These are phyloP conservation scores for Bimuria novae-zelandiae DNA, from an alignment of 2,329 filamentous ascomycete species.

Conservation along the genomic window DNA sequence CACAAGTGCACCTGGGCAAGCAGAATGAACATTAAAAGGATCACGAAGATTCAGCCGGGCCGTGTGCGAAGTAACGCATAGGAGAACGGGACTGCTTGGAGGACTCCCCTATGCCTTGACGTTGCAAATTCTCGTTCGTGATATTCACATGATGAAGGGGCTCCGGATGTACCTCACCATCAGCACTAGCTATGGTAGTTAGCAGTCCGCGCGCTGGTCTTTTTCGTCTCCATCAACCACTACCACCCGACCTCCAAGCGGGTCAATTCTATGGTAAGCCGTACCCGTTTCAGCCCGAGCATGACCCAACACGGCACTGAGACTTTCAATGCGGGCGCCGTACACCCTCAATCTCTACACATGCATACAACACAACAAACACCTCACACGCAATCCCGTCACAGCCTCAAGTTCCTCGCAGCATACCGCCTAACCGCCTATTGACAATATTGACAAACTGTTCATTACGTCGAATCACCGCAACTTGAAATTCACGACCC, in stretches of 20 bases:
- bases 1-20: background rate
- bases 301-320: too few species aligned
- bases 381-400: too few species aligned
- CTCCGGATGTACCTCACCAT: background rate
- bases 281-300: too few species aligned
- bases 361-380: too few species aligned
- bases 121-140: background rate
- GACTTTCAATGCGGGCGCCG: too few species aligned
- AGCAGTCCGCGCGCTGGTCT: background rate
- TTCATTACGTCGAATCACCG: too few species aligned
- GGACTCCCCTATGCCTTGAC: background rate
- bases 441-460: background rate
- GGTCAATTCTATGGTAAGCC: too few species aligned
- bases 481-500: background rate
- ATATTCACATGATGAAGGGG: background rate
- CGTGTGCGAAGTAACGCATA: background rate
- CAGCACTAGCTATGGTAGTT: background rate
- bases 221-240: background rate
- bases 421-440: slow-evolving; percentile 3
- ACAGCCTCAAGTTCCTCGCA: too few species aligned
- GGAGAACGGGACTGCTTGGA: background rate
- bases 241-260: too few species aligned
- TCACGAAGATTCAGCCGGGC: background rate
- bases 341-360: too few species aligned
- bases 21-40: background rate